Evolutionary conservation across 345 rosid species (phyloP).

Genomic region (Anastatica hierochuntica): DNA sequence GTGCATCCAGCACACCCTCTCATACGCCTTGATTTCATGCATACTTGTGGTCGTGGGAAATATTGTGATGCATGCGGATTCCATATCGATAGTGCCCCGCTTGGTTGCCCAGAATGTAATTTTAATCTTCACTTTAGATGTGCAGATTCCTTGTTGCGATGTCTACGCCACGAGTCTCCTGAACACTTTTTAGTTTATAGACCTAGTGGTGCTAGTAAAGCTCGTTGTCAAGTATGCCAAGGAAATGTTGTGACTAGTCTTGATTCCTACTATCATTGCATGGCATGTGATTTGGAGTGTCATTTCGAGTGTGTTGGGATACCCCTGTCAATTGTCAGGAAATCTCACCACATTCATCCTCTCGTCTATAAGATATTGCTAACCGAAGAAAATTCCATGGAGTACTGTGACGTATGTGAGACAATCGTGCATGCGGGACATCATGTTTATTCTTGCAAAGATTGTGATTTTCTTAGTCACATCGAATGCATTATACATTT

Average conservation of each 20-base stretch:
- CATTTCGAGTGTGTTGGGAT: conserved; percentile 15
- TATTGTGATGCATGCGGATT: no score
- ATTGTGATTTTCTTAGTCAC: conserved; percentile 18
- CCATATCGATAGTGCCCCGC: no score
- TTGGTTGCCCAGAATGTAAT: no score
- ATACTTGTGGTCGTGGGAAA: no score
- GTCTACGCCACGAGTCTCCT: no score
- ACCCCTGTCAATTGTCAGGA: neutral
- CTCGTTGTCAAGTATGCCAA: neutral
- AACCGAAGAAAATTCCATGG: neutral
- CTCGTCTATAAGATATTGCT: neutral
- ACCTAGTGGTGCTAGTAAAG: no score
- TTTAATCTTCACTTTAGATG: no score
- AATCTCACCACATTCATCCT: conserved; percentile 4
- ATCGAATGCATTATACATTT: conserved; percentile 16
- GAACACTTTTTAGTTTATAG: no score
- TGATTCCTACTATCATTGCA: conserved; percentile 3
- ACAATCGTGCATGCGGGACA: neutral
- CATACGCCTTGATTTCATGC: no score
- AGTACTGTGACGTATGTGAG: conserved; percentile 19
- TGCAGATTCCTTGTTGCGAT: no score
- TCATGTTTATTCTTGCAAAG: conserved; percentile 13
- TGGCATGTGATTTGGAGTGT: conserved; percentile 1
- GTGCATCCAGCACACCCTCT: neutral
- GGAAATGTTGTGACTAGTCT: no score